Conservation (phyloP, 2,329 filamentous ascomycete species). For the Alternaria sp. region DNA sequence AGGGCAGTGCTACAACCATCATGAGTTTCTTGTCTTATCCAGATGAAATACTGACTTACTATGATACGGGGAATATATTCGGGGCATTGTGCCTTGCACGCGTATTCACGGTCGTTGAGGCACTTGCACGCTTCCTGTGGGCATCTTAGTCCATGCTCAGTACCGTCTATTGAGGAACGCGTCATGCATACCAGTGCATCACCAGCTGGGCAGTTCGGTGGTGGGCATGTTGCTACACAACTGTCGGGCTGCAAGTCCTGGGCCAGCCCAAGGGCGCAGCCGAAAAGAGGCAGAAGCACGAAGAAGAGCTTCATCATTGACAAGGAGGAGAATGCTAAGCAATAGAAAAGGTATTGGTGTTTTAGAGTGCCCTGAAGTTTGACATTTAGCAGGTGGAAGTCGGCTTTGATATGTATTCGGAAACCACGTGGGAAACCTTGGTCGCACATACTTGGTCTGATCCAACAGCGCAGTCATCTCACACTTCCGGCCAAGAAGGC, state of each 20-base stretch:
- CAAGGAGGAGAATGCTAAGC: not conserved
- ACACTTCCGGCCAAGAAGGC: slow-evolving; percentile 10
- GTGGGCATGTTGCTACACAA: slow-evolving; percentile 10
- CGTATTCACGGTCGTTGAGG: slow-evolving; percentile 36
- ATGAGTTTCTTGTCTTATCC: not conserved
- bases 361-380: not conserved
- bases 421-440: not conserved
- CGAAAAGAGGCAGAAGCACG: slow-evolving; percentile 8
- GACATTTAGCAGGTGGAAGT: not conserved
- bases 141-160: not conserved
- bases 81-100: slow-evolving; percentile 37
- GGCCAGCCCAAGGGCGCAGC: slow-evolving; percentile 2
- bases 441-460: not conserved
- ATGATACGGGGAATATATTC: slow-evolving; percentile 25
- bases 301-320: slow-evolving; percentile 12
- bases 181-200: not conserved
- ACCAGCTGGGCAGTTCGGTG: not conserved
- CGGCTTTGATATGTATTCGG: slow-evolving; percentile 7
- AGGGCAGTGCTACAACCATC: not conserved
- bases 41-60: not conserved
- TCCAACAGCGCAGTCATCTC: slow-evolving; percentile 5
- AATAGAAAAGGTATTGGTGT: not conserved
- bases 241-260: not conserved
- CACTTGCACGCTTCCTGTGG: slow-evolving; percentile 41
- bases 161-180: accelerated